Evolutionary conservation across 2,329 filamentous ascomycete genomes (phyloP).

Genomic region (Cladosporium colombiae): DNA sequence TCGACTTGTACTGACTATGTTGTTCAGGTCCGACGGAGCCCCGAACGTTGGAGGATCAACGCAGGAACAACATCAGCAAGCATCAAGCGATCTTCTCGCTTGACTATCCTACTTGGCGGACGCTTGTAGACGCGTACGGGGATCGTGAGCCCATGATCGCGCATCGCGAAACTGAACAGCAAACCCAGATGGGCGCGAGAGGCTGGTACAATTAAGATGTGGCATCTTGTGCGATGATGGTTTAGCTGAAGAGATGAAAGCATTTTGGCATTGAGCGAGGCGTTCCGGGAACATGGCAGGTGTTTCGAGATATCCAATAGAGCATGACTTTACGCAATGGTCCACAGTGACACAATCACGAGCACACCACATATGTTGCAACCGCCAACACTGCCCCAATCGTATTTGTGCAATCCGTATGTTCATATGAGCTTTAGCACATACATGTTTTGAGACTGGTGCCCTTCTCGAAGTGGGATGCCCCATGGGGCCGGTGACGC

Average conservation of each 20-base stretch:
- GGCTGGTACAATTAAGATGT: constrained; percentile 64
- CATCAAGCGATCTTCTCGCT: constrained; percentile 88
- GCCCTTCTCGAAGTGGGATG: not conserved
- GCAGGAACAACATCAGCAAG: constrained; percentile 56
- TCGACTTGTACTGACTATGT: constrained; percentile 11
- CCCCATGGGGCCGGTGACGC: constrained; percentile 3
- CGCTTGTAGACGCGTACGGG: constrained; percentile 72
- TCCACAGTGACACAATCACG: not conserved
- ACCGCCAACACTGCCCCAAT: not conserved
- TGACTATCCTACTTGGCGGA: constrained; percentile 80
- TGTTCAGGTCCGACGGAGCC: constrained; percentile 47
- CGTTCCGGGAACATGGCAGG: not conserved
- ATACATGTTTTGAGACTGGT: not conserved
- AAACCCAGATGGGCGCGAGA: constrained; percentile 54
- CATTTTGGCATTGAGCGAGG: constrained; percentile 13
- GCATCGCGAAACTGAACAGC: constrained; percentile 66
- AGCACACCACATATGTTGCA: not conserved
- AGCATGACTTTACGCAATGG: constrained; percentile 10
- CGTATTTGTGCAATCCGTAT: not conserved
- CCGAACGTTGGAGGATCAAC: constrained; percentile 54
- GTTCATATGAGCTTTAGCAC: not conserved
- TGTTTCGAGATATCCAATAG: constrained; percentile 19
- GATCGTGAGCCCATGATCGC: constrained; percentile 81
- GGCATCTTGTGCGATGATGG: not conserved
- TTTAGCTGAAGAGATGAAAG: not conserved